A percentile compares a stretch with the other conserved stretches of the same genome.
Conservation (phyloP, 73 alveolate species). For the Blepharisma stoltei region DNA sequence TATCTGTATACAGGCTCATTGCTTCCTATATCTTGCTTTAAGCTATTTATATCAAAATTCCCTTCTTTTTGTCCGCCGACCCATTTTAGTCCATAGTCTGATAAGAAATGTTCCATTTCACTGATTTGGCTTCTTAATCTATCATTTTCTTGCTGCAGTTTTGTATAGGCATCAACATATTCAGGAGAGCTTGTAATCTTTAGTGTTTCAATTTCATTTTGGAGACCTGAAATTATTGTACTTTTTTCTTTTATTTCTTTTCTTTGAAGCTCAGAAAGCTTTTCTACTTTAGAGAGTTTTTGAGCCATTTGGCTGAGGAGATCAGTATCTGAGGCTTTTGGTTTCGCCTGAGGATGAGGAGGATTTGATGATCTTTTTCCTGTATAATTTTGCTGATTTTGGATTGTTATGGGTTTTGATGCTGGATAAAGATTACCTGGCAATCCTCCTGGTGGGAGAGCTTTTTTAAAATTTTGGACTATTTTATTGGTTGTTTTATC, state of each 20-base stretch:
- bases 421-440: constrained; percentile 18
- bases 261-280: constrained; percentile 37
- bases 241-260: constrained; percentile 54
- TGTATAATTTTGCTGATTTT: constrained; percentile 16
- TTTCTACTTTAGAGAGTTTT: constrained; percentile 50
- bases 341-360: constrained; percentile 30
- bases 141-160: constrained; percentile 35
- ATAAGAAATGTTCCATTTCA: constrained; percentile 51
- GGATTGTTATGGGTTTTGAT: neutral
- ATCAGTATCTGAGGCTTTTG: constrained; percentile 41
- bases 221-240: constrained; percentile 32
- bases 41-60: constrained; percentile 30
- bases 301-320: constrained; percentile 42
- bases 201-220: constrained; percentile 45
- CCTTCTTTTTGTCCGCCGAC: constrained; percentile 55
- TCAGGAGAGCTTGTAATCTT: constrained; percentile 30
- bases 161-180: constrained; percentile 8
- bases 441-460: constrained; percentile 48
- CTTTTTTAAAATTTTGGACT: constrained; percentile 34
- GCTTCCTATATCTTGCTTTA: constrained; percentile 35
- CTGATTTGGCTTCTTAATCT: constrained; percentile 28
- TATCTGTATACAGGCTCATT: constrained; percentile 41
- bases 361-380: constrained; percentile 25
- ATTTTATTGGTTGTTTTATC: constrained; percentile 50
- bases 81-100: constrained; percentile 65